Base-by-base conservation (phyloP, 768 basidiomycete species). In the Cytidiella melzeri region DNA sequence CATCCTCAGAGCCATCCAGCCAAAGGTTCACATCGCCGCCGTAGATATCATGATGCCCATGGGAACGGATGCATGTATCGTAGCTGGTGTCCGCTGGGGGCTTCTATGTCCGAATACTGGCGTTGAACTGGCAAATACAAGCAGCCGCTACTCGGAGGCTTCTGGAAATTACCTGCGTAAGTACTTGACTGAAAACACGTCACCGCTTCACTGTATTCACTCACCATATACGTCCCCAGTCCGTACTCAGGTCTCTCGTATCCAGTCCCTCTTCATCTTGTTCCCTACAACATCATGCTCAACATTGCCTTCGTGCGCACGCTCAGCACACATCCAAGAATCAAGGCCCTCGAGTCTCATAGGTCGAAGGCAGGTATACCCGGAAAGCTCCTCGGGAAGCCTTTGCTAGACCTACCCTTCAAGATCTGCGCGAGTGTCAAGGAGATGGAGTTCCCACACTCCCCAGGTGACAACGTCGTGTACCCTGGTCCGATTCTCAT, bases 111-210 rank as follows among this genome's bases (percentile, higher is more conserved):
- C 54, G 5, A 55, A 55, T 34, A 55, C 45, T 24, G 50, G 45
- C 15, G 18, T 55, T 7, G 54, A 55, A 41, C 37, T 55, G 19
- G 43, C 45, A 55, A 51, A 42, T 27, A 40, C 18, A 21, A 43
- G 1, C 54, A 55, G 36, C 54, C 54, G 4, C 37, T 41, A 12
- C 28, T 55, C 7, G 28, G 47, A 44, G 54, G 54, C 7, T 48
- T 55, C 21, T 55, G 54, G 54, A 48, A 51, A n/a, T 36, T 40
- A 24, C 54, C 54, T 13, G 48, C 54, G 54, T 55, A 51, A 4
- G 49, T 55, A 25, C n/a, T n/a, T n/a, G n/a, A n/a, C n/a, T n/a
- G n/a, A n/a, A n/a, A n/a, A n/a, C 21, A 13, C 39, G 18, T 41
- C 43, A 15, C 6, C 19, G 23, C 42, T 3, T 11, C 21, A 20